Evolutionary conservation across 192 early-diverging fungal species (phyloP), one percentile per base, ranked within the genome.

Genomic region (Entomortierella parvispora): DNA sequence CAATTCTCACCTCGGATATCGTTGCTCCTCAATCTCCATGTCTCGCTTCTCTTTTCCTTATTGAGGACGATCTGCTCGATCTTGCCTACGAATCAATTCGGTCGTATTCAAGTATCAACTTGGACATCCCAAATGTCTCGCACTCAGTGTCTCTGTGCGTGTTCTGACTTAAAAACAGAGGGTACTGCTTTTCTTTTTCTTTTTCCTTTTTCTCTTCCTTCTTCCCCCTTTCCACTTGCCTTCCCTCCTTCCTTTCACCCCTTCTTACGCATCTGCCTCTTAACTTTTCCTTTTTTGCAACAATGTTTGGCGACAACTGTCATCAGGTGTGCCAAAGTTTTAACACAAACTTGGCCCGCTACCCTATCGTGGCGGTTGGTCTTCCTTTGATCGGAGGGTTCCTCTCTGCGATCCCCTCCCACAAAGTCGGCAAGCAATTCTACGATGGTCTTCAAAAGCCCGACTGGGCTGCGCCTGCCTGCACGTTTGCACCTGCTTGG

Each of bases 291-390:
- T 4, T 20, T 12, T 28, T 10, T 23, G 3, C 42, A 15, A 68
- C 2, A 55, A 68, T 77, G 65, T 56, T 54, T 46, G 46, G 34
- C 43, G 64, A 77, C n/a, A 45, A 62, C 47, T 53, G 67, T 42
- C 60, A 77, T 26, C 60, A 64, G 10, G 60, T 52, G 11, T 68
- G 65, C 49, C 74, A 77, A 40, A 58, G 54, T 32, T 20, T 77
- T 22, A 77, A 77, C 66, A 77, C 74, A 22, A 32, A 68, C 18
- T 20, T 77, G 61, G 74, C 74, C 5, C 74, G 74, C 45, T 77
- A 77, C 32, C 74, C 74, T 18, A 51, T 63, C 47, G 4, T 77
- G 40, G 74, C 74, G 15, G 74, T 77, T 5, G 74, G 74, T 7
- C 48, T 77, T 2, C 74, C 74, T 0, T 34, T 77, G n/a, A 37